Conservation (phyloP, 2,329 filamentous ascomycete genomes). For the Xylariaceae sp. region DNA sequence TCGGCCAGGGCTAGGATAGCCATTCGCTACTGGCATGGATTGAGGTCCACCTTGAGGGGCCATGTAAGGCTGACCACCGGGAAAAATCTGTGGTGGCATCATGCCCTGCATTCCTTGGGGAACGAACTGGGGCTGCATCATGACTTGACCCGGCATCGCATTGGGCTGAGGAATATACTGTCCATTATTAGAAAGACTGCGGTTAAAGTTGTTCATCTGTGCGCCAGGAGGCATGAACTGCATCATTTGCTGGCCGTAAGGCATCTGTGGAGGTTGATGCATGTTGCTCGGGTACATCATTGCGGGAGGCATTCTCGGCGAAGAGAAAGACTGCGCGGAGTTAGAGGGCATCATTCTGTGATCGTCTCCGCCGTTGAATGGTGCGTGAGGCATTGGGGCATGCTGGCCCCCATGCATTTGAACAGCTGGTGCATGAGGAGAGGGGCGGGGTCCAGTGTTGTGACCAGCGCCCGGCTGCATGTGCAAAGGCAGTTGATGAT, state of each 20-base stretch:
- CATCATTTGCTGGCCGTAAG: slow-evolving; percentile 68
- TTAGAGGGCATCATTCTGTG: slow-evolving; percentile 86
- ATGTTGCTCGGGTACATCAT: slow-evolving; percentile 67
- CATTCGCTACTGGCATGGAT: slow-evolving; percentile 61
- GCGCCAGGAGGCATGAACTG: slow-evolving; percentile 65
- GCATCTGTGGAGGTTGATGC: slow-evolving; percentile 64
- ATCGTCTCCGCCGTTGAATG: slow-evolving; percentile 72
- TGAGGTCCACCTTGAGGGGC: slow-evolving; percentile 52
- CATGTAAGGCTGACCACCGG: slow-evolving; percentile 64
- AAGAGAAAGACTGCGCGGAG: slow-evolving; percentile 79
- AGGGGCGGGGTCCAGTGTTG: slow-evolving; percentile 62
- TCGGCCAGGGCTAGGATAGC: slow-evolving; percentile 84
- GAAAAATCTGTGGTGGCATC: slow-evolving; percentile 75
- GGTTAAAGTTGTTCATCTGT: slow-evolving; percentile 63
- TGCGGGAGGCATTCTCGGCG: slow-evolving; percentile 70
- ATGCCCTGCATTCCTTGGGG: slow-evolving; percentile 63
- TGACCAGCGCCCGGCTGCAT: slow-evolving; percentile 67
- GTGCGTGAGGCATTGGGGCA: slow-evolving; percentile 57
- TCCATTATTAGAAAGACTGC: slow-evolving; percentile 66
- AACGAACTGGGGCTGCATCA: slow-evolving; percentile 77
- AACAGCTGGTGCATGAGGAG: slow-evolving; percentile 72
- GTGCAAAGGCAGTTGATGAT: slow-evolving; percentile 79
- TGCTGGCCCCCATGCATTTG: slow-evolving; percentile 74
- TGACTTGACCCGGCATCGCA: slow-evolving; percentile 74
- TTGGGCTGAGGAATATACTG: slow-evolving; percentile 70